Percentiles rank a stretch among this genome's conserved stretches.
These are phyloP conservation scores for Stentor roeselii DNA, from an alignment of 73 alveolate species.

Conservation along the genomic window DNA sequence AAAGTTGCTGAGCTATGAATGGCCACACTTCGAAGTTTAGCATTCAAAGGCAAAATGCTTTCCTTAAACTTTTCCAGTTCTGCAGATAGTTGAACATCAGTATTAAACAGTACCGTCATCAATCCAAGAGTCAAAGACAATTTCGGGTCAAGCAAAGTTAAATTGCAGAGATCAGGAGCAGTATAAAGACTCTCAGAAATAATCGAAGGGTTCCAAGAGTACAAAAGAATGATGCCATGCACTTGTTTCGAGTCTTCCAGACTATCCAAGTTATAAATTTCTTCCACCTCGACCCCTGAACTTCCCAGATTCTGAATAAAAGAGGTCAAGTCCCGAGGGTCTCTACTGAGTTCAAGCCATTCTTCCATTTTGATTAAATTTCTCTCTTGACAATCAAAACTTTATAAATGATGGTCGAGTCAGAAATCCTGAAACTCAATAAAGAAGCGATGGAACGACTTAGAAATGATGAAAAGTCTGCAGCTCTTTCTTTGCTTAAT, in stretches of 20 bases:
- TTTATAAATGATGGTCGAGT: too few species aligned
- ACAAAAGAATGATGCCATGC: background rate
- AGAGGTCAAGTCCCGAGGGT: background rate
- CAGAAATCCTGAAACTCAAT: too few species aligned
- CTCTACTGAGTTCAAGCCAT: background rate
- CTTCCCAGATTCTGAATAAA: background rate
- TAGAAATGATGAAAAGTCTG: too few species aligned
- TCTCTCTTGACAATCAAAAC: too few species aligned
- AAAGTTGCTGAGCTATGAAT: background rate
- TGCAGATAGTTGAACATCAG: background rate
- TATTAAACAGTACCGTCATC: background rate
- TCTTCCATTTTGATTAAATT: conserved; percentile 1
- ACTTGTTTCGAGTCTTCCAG: background rate
- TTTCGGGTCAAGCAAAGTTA: background rate
- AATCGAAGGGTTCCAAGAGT: background rate
- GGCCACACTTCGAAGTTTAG: background rate
- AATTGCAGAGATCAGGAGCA: background rate
- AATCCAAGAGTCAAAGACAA: background rate
- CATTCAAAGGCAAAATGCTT: background rate
- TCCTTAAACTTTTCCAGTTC: background rate
- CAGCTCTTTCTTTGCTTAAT: too few species aligned
- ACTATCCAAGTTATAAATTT: background rate
- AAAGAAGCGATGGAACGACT: too few species aligned
- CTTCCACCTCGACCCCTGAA: background rate
- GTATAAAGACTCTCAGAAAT: background rate